Percentiles rank a stretch among this genome's conserved stretches.
Evolutionary conservation across 352 stramenopile genomes (phyloP).

Genomic region (Globisporangium recalcitrans): DNA sequence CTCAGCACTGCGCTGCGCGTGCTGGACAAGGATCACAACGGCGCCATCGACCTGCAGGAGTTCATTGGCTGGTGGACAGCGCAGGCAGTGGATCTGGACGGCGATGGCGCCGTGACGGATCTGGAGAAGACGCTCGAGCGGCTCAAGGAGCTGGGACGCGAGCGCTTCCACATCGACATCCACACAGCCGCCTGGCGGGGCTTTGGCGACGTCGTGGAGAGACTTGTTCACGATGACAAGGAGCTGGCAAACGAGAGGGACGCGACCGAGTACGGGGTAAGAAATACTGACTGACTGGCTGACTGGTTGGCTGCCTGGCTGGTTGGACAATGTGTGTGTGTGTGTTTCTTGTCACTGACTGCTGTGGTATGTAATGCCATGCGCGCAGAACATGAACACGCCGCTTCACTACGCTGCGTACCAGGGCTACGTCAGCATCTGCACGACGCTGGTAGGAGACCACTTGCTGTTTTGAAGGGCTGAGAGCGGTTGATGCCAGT

Average conservation of each 20-base stretch:
- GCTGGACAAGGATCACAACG: conserved; percentile 49
- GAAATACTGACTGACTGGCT: not conserved
- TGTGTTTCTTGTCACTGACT: not conserved
- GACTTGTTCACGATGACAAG: conserved; percentile 32
- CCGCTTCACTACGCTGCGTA: conserved; percentile 78
- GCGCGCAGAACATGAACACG: conserved; percentile 41
- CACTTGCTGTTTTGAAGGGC: not conserved
- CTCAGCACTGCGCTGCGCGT: conserved; percentile 29
- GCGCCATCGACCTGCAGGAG: conserved; percentile 49
- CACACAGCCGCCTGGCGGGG: conserved; percentile 57
- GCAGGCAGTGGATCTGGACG: conserved; percentile 31
- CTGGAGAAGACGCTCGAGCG: conserved; percentile 45
- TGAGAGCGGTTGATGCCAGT: no score
- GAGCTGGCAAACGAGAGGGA: conserved; percentile 44
- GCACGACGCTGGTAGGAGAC: conserved; percentile 33
- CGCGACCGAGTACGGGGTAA: conserved; percentile 48
- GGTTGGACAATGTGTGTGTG: not conserved
- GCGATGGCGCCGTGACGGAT: conserved; percentile 32
- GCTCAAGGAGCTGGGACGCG: conserved; percentile 45
- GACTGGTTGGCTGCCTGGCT: not conserved
- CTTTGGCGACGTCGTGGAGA: conserved; percentile 32
- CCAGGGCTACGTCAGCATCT: conserved; percentile 42
- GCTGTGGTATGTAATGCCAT: not conserved
- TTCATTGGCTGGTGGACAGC: conserved; percentile 54
- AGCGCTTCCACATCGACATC: conserved; percentile 64